Base-by-base conservation (phyloP, 2,329 filamentous ascomycete genomes). In the Ophiocordyceps polyrhachis-furcata region DNA sequence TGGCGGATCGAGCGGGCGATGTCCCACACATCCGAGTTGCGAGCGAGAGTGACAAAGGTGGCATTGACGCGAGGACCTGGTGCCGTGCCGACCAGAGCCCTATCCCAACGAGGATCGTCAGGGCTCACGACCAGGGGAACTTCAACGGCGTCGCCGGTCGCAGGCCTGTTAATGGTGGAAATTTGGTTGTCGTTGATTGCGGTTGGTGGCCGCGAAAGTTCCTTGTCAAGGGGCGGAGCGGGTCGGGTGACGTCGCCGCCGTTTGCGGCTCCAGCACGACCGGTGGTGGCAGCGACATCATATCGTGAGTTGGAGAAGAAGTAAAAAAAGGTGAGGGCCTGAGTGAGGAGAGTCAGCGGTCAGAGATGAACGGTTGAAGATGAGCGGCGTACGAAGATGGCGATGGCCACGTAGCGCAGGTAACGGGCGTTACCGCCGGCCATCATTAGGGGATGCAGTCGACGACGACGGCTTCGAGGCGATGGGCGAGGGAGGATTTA, bases 1-100 rank as follows among this genome's bases (percentile, higher is more conserved):
- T 94, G 85, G 46, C 91, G 85, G 58, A 98, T 98, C 13, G 88
- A 95, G 57, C 86, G 79, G 49, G 87, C 84, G 58, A 98, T 94
- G 43, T 98, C 91, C 91, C 91, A 98, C 25, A 96, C 68, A 58
- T 98, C 91, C 46, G 70, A 73, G 67, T 98, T 98, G 56, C 91
- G 81, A 45, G 91, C 91, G 49, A 98, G 75, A 20, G 88, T 94
- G 44, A 98, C 87, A 58, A 98, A 98, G 12, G 91, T 98, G 43
- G 93, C 91, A 64, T 98, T 98, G 73, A 93, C 85, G 56, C 85
- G 83, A 48, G 79, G 76, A 44, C 81, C 81, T 12, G 75, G 67
- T 14, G 74, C 73, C 29, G 71, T 70, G 49, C 65, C 61, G 40
- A 64, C 50, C 37, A 76, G 60, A 44, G 73, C 64, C 48, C 68